Percentiles rank a stretch among this genome's conserved stretches.
These are phyloP conservation scores for Platismatia glauca DNA, from an alignment of 495 filamentous ascomycete genomes.

Conservation along the genomic window DNA sequence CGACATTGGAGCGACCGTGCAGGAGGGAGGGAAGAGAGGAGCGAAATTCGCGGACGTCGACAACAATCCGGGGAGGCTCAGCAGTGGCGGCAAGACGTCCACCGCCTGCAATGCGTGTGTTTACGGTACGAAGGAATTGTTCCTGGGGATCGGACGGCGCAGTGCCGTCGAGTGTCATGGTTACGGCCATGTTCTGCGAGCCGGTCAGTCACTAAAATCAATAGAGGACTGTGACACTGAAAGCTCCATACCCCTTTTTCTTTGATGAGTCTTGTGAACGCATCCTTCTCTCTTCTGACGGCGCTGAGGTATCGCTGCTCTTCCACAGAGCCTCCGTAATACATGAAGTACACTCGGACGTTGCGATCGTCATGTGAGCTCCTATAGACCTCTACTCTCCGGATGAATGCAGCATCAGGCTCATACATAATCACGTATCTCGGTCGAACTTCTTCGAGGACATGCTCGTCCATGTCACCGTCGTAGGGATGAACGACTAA, in stretches of 20 bases:
- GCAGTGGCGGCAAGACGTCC: conserved; percentile 81
- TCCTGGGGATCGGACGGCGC: conserved; percentile 75
- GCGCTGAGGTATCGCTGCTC: conserved; percentile 89
- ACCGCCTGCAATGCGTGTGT: conserved; percentile 92
- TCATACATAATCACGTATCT: conserved; percentile 98
- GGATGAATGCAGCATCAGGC: conserved; percentile 89
- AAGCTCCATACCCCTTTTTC: conserved; percentile 53
- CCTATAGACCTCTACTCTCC: conserved; percentile 89
- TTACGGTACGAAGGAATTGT: conserved; percentile 86
- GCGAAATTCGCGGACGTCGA: conserved; percentile 93
- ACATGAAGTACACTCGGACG: conserved; percentile 90
- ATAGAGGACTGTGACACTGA: neutral
- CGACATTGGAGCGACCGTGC: conserved; percentile 73
- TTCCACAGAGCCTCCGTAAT: conserved; percentile 89
- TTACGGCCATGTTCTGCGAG: conserved; percentile 65
- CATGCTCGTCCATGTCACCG: conserved; percentile 91
- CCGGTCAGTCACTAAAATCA: neutral
- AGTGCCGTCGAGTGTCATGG: conserved; percentile 63
- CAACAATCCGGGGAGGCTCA: conserved; percentile 83
- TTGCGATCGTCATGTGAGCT: conserved; percentile 85
- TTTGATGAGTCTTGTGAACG: conserved; percentile 85
- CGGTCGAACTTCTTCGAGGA: conserved; percentile 86
- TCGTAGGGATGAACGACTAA: conserved; percentile 87
- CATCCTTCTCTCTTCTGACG: conserved; percentile 86
- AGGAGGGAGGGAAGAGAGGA: conserved; percentile 85